Base-by-base conservation (phyloP, 345 rosid genomes). In the Draba incana region DNA sequence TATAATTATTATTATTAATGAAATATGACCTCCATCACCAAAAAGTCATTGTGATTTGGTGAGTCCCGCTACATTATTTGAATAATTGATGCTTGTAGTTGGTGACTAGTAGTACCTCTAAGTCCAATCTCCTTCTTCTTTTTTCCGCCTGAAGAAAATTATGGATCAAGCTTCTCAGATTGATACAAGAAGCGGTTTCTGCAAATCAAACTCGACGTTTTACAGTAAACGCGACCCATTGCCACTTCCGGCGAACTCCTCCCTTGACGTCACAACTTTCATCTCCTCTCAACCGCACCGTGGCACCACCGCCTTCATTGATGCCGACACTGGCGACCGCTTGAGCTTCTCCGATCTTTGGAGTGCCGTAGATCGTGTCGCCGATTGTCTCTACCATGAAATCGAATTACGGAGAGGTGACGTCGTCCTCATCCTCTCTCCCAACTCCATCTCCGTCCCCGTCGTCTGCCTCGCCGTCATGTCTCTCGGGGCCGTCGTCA, bases 401-500 rank as follows among this genome's bases (percentile, higher is more conserved):
- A 63, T 86, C 78, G 92, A 96, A 7, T 56, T 89, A 62, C 80
- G 85, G 20, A 89, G 72, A 71, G 95, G 95, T 24, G 66, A 88
- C 70, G 92, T 89, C 57, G 50, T 89, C 72, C 84, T 89, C 63
- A 76, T 89, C 61, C 91, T 92, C 66, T 83, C 98, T 6, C 90
- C 98, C 0, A 92, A 89, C 71, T 92, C 98, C 44, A 72, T 86
- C 65, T 83, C 69, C 83, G 71, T 89, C 71, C 92, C 98, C 14
- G 33, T 89, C 64, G 82, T 89, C 43, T 85, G 89, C 70, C 92
- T 86, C 76, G 71, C 97, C 66, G 90, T 89, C 38, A 79, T 92
- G 89, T 89, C 95, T 5, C 81, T 92, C 31, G 97, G 97, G 43
- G 95, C 97, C 59, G 63, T 92, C 55, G 80, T 92, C 77, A 92